A percentile compares a stretch with the other conserved stretches of the same genome.
phyloP scores from a whole-genome alignment of 345 rosid genomes.

The Camelina neglecta region DNA sequence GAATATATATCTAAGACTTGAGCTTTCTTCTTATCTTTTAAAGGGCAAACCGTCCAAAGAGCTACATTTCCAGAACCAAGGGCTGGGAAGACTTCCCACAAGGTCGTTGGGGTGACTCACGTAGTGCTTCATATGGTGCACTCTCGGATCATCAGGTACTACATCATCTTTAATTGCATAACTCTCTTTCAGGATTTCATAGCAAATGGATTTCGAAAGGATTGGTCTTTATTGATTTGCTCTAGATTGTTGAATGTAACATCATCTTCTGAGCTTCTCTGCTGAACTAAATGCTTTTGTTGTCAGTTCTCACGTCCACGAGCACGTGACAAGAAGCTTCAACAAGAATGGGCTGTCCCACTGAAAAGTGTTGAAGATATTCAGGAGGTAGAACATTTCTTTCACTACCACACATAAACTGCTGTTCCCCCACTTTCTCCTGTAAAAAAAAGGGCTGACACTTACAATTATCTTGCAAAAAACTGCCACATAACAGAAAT shows the following conservation, averaged over 20 bases:
- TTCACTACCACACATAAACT: neutral
- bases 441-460: neutral
- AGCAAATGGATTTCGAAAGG: neutral
- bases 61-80: constrained; percentile 84
- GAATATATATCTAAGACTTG: neutral
- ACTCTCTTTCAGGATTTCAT: neutral
- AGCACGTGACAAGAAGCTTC: constrained; percentile 91
- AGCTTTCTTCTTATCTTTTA: constrained; percentile 38
- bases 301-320: constrained; percentile 54
- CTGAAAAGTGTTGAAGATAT: constrained; percentile 74
- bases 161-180: constrained; percentile 2
- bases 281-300: constrained; percentile 11
- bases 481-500: constrained; percentile 54
- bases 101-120: constrained; percentile 94
- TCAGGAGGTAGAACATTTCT: constrained; percentile 58
- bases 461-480: constrained; percentile 3
- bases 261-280: neutral
- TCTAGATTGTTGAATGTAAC: neutral
- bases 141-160: constrained; percentile 86
- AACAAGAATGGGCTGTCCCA: constrained; percentile 83
- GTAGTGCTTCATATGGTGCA: constrained; percentile 88
- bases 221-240: neutral
- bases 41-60: constrained; percentile 99
- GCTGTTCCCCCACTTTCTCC: neutral
- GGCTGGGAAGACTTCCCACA: constrained; percentile 94